phyloP scores from a whole-genome alignment of 2,329 filamentous ascomycete genomes.

The Claviceps sp. region DNA sequence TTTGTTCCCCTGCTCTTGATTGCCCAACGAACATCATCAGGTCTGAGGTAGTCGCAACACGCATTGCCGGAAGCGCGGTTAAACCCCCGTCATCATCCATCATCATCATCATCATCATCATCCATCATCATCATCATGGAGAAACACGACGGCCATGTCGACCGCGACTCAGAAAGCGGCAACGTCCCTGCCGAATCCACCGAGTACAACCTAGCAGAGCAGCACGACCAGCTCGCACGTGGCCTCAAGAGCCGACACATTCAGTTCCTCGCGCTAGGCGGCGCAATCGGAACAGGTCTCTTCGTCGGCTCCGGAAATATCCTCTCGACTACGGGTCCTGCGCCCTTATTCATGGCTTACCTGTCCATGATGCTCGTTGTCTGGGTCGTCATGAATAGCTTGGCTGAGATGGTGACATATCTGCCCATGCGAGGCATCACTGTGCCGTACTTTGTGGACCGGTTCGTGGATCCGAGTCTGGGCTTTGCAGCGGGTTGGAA shows the following conservation, averaged over 20 bases:
- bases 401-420: constrained; percentile 42
- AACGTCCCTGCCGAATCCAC: constrained; percentile 10
- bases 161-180: constrained; percentile 12
- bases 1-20: too few relatives aligned
- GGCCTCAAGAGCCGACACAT: constrained; percentile 47
- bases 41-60: too few relatives aligned
- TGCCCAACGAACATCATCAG: too few relatives aligned
- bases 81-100: too few relatives aligned
- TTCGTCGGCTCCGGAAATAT: constrained; percentile 49
- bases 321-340: constrained; percentile 43
- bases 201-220: constrained; percentile 23
- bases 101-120: too few relatives aligned
- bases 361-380: constrained; percentile 39
- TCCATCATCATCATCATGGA: constrained; percentile 3
- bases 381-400: constrained; percentile 39
- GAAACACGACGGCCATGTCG: constrained; percentile 8
- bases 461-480: constrained; percentile 41
- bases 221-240: constrained; percentile 35
- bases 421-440: constrained; percentile 43
- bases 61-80: too few relatives aligned
- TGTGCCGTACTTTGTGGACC: constrained; percentile 40
- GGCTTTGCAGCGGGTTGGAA: constrained; percentile 47
- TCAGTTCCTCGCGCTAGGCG: constrained; percentile 43
- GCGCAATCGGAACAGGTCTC: constrained; percentile 50
- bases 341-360: constrained; percentile 59